Percentiles rank a stretch among this genome's conserved stretches.
These are phyloP conservation scores for Ascochyta lentis DNA, from an alignment of 2,329 filamentous ascomycete genomes.

Conservation along the genomic window DNA sequence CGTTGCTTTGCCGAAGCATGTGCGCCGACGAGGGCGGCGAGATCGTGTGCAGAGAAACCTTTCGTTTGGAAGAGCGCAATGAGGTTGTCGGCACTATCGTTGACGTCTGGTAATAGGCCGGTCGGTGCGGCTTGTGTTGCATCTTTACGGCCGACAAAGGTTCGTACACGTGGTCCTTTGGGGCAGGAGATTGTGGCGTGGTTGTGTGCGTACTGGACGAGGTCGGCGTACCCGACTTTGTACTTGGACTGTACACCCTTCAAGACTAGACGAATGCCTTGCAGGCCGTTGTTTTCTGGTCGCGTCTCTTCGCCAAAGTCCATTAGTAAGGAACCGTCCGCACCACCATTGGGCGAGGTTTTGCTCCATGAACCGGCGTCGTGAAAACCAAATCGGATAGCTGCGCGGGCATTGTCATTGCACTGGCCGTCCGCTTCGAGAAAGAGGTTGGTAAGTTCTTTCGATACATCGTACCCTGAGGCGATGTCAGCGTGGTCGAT, in stretches of 20 bases:
- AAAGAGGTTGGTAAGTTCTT: slow-evolving; percentile 38
- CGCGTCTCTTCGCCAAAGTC: slow-evolving; percentile 46
- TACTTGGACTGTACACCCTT: slow-evolving; percentile 51
- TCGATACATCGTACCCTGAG: slow-evolving; percentile 41
- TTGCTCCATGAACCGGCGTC: slow-evolving; percentile 47
- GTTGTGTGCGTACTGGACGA: slow-evolving; percentile 59
- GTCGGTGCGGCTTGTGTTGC: slow-evolving; percentile 49
- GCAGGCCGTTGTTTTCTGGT: slow-evolving; percentile 55
- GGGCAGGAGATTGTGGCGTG: slow-evolving; percentile 59
- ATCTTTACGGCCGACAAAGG: slow-evolving; percentile 60
- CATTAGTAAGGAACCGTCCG: slow-evolving; percentile 52
- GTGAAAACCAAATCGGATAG: slow-evolving; percentile 46
- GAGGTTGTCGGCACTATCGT: slow-evolving; percentile 51
- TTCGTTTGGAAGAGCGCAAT: slow-evolving; percentile 59
- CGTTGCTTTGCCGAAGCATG: slow-evolving; percentile 59
- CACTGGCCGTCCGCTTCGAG: slow-evolving; percentile 33
- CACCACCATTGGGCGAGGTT: slow-evolving; percentile 46
- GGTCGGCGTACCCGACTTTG: slow-evolving; percentile 60
- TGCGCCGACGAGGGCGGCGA: slow-evolving; percentile 63
- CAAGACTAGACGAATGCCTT: slow-evolving; percentile 50
- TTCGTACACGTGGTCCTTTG: slow-evolving; percentile 59
- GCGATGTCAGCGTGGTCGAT: slow-evolving; percentile 14
- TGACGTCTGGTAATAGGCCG: slow-evolving; percentile 55
- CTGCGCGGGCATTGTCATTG: slow-evolving; percentile 45
- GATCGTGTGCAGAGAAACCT: slow-evolving; percentile 58